Conservation (phyloP, 2,329 filamentous ascomycete species). For the Xylariales sp. region DNA sequence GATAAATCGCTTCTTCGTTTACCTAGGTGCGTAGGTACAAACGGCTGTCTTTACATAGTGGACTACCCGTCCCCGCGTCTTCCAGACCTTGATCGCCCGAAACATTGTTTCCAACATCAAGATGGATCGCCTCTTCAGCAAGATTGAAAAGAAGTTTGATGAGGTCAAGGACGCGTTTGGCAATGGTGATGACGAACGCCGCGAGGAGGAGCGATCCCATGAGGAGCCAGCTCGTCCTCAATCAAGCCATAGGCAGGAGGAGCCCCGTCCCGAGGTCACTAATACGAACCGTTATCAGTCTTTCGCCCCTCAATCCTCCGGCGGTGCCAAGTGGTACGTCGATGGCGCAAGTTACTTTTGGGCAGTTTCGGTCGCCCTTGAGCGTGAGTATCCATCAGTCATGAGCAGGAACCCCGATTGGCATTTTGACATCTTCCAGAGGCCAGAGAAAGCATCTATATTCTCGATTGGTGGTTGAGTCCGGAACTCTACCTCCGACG, state of each 20-base stretch:
- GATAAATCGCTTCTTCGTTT: too few relatives aligned
- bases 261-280: slow-evolving; percentile 7
- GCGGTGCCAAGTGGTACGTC: slow-evolving; percentile 83
- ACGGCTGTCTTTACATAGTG: background rate
- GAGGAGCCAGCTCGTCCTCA: slow-evolving; percentile 8
- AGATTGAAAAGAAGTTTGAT: slow-evolving; percentile 38
- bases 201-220: slow-evolving; percentile 19
- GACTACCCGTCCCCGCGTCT: background rate
- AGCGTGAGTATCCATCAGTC: slow-evolving; percentile 38
- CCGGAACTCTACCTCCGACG: slow-evolving; percentile 84
- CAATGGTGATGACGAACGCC: slow-evolving; percentile 35
- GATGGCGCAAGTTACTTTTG: slow-evolving; percentile 82
- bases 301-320: slow-evolving; percentile 69
- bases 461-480: slow-evolving; percentile 86
- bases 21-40: too few relatives aligned
- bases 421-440: slow-evolving; percentile 32
- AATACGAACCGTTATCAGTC: slow-evolving; percentile 53
- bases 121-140: slow-evolving; percentile 39
- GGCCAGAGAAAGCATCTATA: slow-evolving; percentile 74
- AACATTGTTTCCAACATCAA: slow-evolving; percentile 6
- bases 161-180: slow-evolving; percentile 35
- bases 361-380: slow-evolving; percentile 74
- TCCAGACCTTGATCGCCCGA: background rate
- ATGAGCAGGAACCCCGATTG: background rate
- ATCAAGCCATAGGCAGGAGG: background rate